A percentile compares a stretch with the other conserved stretches of the same genome.
Evolutionary conservation across 2,329 filamentous ascomycete genomes (phyloP).

Genomic region (Aspergillus nomiae): DNA sequence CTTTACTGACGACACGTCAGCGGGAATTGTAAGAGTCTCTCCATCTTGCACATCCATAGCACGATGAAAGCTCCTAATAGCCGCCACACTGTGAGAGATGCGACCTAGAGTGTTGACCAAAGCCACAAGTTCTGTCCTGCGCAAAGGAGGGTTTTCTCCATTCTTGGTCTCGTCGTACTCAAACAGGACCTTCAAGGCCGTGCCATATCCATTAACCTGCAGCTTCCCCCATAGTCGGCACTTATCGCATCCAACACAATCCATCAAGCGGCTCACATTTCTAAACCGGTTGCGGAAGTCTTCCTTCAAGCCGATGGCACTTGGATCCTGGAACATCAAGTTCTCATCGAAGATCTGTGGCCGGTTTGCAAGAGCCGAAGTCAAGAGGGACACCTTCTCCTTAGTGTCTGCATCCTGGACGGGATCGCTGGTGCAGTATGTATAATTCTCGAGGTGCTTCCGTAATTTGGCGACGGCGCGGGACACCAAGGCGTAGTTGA

Average conservation of each 20-base stretch:
- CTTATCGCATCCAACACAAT: conserved; percentile 98
- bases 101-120: conserved; percentile 92
- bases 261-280: conserved; percentile 96
- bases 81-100: conserved; percentile 76
- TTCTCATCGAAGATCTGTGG: conserved; percentile 89
- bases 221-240: conserved; percentile 97
- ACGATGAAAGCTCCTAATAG: conserved; percentile 70
- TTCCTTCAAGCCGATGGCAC: conserved; percentile 77
- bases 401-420: conserved; percentile 78
- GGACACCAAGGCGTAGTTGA: conserved; percentile 96
- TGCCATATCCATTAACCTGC: conserved; percentile 91
- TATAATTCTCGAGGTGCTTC: conserved; percentile 78
- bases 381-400: conserved; percentile 76
- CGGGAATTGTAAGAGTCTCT: conserved; percentile 31
- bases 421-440: conserved; percentile 86
- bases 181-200: conserved; percentile 92
- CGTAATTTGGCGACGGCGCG: conserved; percentile 89
- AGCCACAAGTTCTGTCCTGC: conserved; percentile 89
- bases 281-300: conserved; percentile 97
- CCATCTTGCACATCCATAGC: conserved; percentile 44
- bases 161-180: conserved; percentile 76
- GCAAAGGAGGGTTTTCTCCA: conserved; percentile 68
- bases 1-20: conserved; percentile 29
- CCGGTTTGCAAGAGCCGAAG: conserved; percentile 66
- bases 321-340: conserved; percentile 80